Base-by-base conservation (phyloP, 2,329 filamentous ascomycete species). In the Nemania sp. region DNA sequence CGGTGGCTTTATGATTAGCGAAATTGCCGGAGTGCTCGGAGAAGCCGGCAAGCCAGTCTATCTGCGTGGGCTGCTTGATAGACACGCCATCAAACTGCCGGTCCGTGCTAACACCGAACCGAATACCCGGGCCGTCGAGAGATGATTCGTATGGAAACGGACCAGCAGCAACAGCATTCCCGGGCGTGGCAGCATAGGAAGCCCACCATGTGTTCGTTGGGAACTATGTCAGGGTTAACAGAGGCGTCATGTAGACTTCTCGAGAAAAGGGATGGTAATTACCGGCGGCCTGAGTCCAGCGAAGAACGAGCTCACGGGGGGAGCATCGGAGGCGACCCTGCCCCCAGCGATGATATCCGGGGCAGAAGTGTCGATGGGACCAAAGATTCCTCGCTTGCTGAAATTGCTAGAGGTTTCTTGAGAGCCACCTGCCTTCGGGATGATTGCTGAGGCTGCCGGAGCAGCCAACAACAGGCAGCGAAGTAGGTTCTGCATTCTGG, bases 131-230 rank as follows among this genome's bases (percentile, higher is more conserved):
- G 47, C 3, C 20, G 15, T 51, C 40, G 1, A 57, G 17, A 21
- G 39, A 51, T 17, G 54, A 57, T 39, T 57, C 54, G 20, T 57
- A 57, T 18, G 54, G 54, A 39, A 51, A 57, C 32, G 54, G 54
- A 29, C 54, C 54, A n/a, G 54, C 46, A 11, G 40, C 54, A 32
- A 46, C 40, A 11, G 13, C 54, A 51, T 57, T 57, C 25, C 54
- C 54, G 13, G 54, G 54, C 17, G 54, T 46, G 13, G 54, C 54
- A 17, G 54, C 54, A 43, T 57, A 57, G 17, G 47, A 51, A 3
- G 54, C 54, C 54, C 54, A 57, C 54, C 54, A 57, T 39, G 54
- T 51, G 29, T 51, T 57, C 15, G 54, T 57, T 51, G 54, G 54
- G 47, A 51, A 57, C 54, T 57, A 57, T 37, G 20, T 37, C 35